Conservation (phyloP, 2,329 filamentous ascomycete species). For the Trichoderma brevicompactum region DNA sequence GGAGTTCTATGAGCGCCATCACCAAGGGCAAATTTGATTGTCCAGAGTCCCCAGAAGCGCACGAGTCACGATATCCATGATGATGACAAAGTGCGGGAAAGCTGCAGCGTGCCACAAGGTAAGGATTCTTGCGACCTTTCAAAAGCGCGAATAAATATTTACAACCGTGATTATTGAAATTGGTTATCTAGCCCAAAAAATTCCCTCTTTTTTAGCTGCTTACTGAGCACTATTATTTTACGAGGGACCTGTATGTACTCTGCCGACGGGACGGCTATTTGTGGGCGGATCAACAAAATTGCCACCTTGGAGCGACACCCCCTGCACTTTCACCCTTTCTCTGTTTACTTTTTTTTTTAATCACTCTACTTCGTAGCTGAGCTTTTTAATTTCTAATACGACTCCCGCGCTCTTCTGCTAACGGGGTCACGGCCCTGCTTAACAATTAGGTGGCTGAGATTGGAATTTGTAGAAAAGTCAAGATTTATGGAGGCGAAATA, state of each 20-base stretch:
- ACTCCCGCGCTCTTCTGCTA: no score
- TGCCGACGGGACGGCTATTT: constrained; percentile 21
- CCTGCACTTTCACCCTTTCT: background rate
- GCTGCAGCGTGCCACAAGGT: no score
- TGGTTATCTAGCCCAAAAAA: background rate
- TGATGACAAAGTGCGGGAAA: background rate
- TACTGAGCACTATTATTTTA: background rate
- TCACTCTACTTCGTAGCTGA: background rate
- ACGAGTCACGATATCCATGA: background rate
- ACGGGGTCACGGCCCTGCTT: no score
- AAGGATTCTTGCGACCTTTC: no score
- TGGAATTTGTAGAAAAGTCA: background rate
- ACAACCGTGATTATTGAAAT: background rate
- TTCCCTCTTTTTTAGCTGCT: constrained; percentile 15
- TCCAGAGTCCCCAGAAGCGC: background rate
- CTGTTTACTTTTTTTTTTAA: background rate
- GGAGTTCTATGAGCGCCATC: background rate
- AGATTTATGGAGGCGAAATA: background rate
- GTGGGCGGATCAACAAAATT: constrained; percentile 20
- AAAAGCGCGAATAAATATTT: background rate
- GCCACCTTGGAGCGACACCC: background rate
- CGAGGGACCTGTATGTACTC: background rate
- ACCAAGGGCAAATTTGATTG: background rate
- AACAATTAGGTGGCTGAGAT: no score
- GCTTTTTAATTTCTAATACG: background rate